These are phyloP conservation scores for Lactifluus volemus DNA, from an alignment of 768 basidiomycete genomes.

Conservation along the genomic window DNA sequence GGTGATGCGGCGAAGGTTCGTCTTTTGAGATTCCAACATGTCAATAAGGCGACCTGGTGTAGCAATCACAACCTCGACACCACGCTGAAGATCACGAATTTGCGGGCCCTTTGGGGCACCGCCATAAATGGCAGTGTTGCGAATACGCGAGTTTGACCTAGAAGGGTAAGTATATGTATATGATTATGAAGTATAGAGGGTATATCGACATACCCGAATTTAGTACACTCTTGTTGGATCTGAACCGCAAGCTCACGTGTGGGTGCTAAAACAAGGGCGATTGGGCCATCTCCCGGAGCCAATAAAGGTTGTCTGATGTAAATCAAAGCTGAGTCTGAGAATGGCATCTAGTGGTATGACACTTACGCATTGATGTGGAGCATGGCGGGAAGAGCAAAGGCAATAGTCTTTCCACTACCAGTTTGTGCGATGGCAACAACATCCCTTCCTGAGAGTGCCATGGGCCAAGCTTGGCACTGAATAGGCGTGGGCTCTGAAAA, in stretches of 20 bases:
- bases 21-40: slow-evolving; percentile 96
- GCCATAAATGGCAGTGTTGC: slow-evolving; percentile 98
- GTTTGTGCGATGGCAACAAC: slow-evolving; percentile 97
- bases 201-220: slow-evolving; percentile 67
- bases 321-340: not conserved
- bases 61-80: slow-evolving; percentile 97
- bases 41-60: slow-evolving; percentile 99
- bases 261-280: slow-evolving; percentile 92
- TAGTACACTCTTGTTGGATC: slow-evolving; percentile 97
- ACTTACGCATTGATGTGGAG: slow-evolving; percentile 97
- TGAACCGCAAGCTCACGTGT: slow-evolving; percentile 98
- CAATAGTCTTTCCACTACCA: slow-evolving; percentile 97
- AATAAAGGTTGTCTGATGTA: slow-evolving; percentile 76
- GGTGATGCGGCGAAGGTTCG: slow-evolving; percentile 91
- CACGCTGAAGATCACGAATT: slow-evolving; percentile 94
- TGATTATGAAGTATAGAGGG: not conserved
- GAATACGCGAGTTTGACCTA: slow-evolving; percentile 86
- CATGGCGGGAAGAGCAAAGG: slow-evolving; percentile 98
- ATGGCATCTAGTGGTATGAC: not conserved
- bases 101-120: slow-evolving; percentile 98
- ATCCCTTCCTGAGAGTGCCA: slow-evolving; percentile 92
- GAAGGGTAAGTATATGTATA: slow-evolving; percentile 11
- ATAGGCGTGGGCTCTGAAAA: slow-evolving; percentile 89
- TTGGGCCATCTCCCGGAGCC: slow-evolving; percentile 91
- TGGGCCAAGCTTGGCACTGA: slow-evolving; percentile 99